Conservation (phyloP, 768 basidiomycete genomes). For the Daedaleopsis sinensis region DNA sequence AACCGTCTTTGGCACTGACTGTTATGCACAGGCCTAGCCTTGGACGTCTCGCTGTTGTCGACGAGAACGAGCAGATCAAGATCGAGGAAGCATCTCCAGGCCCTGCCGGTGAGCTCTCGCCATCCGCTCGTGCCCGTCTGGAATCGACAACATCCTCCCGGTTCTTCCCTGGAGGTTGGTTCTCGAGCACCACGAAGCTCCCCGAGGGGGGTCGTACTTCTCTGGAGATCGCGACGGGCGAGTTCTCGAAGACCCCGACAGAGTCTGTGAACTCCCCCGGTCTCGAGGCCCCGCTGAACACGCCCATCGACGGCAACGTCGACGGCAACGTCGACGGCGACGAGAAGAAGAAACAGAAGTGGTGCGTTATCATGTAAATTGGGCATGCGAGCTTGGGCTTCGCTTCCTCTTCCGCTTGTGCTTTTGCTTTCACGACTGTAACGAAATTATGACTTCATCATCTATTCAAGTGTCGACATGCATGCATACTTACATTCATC, state of each 20-base stretch:
- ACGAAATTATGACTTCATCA: constrained; percentile 20
- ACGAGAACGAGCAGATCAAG: constrained; percentile 26
- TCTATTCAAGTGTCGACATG: constrained; percentile 14
- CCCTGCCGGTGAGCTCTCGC: constrained; percentile 9
- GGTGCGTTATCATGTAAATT: constrained; percentile 34
- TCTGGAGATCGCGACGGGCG: constrained; percentile 52
- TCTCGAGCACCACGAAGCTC: constrained; percentile 39
- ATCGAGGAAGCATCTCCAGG: constrained; percentile 18
- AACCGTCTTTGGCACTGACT: background rate
- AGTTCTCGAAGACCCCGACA: constrained; percentile 37
- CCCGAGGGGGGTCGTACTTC: constrained; percentile 48
- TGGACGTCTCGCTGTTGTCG: constrained; percentile 25
- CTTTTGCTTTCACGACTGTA: constrained; percentile 16
- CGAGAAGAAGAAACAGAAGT: constrained; percentile 28
- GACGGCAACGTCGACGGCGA: constrained; percentile 18
- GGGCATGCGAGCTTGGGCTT: constrained; percentile 1
- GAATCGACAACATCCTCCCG: constrained; percentile 59
- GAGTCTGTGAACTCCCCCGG: constrained; percentile 10
- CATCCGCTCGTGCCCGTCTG: constrained; percentile 39
- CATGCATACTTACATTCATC: constrained; percentile 16
- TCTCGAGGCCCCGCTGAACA: constrained; percentile 24
- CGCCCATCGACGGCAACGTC: constrained; percentile 22
- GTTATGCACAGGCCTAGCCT: constrained; percentile 23
- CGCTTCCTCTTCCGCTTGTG: background rate
- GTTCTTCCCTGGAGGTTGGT: constrained; percentile 61